Base-by-base conservation (phyloP, 371 early-diverging fungal genomes). In the Dichotomocladium elegans region DNA sequence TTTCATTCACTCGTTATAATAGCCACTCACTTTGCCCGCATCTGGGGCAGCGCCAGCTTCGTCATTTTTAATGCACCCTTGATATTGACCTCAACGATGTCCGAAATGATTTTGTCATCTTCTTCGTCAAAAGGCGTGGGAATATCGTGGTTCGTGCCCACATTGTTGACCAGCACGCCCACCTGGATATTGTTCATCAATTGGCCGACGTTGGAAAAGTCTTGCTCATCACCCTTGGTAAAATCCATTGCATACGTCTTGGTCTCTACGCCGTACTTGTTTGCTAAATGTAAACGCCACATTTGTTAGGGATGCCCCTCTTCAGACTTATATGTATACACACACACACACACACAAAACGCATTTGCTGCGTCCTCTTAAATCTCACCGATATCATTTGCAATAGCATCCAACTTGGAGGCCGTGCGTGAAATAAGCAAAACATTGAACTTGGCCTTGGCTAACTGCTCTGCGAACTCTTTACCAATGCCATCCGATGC, bases 401-500 rank as follows among this genome's bases (percentile, higher is more conserved):
- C 87, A 48, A 95, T 74, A 19, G 66, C 73, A 40, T 92, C 86
- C 51, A 99, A 81, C 71, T 98, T 98, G 35, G 83, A 80, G 60
- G 73, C 65, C 40, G 89, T 93, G 53, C 98, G 89, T 34, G 95
- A 91, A 30, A 98, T 79, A 31, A 99, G 76, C 24, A 97, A 66
- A 15, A 98, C 55, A 62, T 98, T 98, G 77, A 93, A 85, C 66
- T 85, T 82, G 28, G 82, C 81, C 49, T 85, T 72, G 43, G 98
- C 97, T 30, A 98, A 77, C 69, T 95, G 94, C 46, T 78, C 63
- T 17, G 98, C 96, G 53, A 96, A 92, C 60, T 92, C 97, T 61
- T 87, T 90, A 33, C 99, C 99, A 70, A 98, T 95, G 44, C 98
- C 99, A 77, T 97, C 99, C 9, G 98, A 92, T 15, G 96, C 95